A percentile compares a stretch with the other conserved stretches of the same genome.
Conservation (phyloP, 2,329 filamentous ascomycete species). For the Albifimbria verrucaria region DNA sequence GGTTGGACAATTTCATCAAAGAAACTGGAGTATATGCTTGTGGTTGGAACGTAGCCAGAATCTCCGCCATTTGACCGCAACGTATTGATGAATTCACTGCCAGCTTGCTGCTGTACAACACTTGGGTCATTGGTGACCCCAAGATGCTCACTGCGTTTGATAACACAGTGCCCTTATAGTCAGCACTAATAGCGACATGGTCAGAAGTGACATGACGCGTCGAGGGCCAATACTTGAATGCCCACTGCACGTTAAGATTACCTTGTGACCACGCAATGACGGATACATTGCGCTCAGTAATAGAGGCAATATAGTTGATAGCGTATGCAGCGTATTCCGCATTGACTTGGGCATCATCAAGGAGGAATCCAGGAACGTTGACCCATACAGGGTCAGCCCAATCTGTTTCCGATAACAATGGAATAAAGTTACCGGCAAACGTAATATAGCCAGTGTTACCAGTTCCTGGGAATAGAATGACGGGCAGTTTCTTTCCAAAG, state of each 20-base stretch:
- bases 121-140: conserved; percentile 24
- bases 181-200: conserved; percentile 49
- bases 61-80: conserved; percentile 43
- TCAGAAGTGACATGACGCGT: conserved; percentile 41
- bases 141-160: conserved; percentile 9
- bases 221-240: conserved; percentile 54
- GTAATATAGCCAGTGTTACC: conserved; percentile 42
- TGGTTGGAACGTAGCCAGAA: conserved; percentile 52
- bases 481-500: conserved; percentile 40
- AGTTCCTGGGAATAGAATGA: conserved; percentile 53
- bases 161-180: conserved; percentile 35
- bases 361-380: conserved; percentile 46
- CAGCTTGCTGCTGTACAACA: conserved; percentile 45
- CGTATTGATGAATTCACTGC: conserved; percentile 37
- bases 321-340: conserved; percentile 56
- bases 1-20: conserved; percentile 52
- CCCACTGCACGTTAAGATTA: conserved; percentile 53
- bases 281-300: conserved; percentile 35
- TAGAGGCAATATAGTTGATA: conserved; percentile 50
- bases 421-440: conserved; percentile 45
- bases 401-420: conserved; percentile 37
- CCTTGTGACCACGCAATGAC: conserved; percentile 56
- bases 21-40: conserved; percentile 45
- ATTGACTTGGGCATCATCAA: conserved; percentile 47
- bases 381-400: conserved; percentile 52